Conservation (phyloP, 2,329 filamentous ascomycete species). For the Cladosporium sp. region DNA sequence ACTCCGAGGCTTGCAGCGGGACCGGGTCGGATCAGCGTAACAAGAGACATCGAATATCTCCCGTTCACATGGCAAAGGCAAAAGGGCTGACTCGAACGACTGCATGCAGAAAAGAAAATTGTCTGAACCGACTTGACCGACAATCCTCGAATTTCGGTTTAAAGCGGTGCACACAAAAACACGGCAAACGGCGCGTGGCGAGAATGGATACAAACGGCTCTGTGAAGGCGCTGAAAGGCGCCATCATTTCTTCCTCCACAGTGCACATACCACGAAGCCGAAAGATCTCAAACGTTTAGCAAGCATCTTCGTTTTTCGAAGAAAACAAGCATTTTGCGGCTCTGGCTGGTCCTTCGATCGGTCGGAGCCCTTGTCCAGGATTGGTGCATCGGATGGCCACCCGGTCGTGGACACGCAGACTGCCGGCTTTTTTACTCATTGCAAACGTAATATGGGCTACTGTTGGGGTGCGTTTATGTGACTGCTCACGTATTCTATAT, state of each 20-base stretch:
- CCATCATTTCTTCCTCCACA: constrained; percentile 4
- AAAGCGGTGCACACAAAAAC: not conserved
- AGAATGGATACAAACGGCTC: not conserved
- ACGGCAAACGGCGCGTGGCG: not conserved
- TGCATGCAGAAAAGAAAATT: not conserved
- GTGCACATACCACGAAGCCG: not conserved
- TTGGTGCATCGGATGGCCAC: constrained; percentile 6
- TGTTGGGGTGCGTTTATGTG: not conserved
- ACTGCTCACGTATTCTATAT: not conserved
- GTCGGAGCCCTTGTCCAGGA: constrained; percentile 2
- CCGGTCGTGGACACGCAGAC: constrained; percentile 7
- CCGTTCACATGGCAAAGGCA: constrained; percentile 3
- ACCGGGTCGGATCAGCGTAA: not conserved
- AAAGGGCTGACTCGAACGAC: constrained; percentile 4
- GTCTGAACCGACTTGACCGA: not conserved
- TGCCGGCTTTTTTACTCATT: not conserved
- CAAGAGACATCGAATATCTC: constrained; percentile 3
- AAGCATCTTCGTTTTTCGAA: not conserved
- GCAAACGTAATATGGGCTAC: not conserved
- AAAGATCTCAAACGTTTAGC: not conserved
- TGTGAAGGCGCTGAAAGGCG: not conserved
- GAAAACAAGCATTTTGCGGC: constrained; percentile 12
- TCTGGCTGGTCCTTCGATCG: constrained; percentile 12
- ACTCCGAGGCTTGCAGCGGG: constrained; percentile 7
- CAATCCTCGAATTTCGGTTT: not conserved